Base-by-base conservation (phyloP, 1,284 basidiomycete species). In the Thelephora terrestris region DNA sequence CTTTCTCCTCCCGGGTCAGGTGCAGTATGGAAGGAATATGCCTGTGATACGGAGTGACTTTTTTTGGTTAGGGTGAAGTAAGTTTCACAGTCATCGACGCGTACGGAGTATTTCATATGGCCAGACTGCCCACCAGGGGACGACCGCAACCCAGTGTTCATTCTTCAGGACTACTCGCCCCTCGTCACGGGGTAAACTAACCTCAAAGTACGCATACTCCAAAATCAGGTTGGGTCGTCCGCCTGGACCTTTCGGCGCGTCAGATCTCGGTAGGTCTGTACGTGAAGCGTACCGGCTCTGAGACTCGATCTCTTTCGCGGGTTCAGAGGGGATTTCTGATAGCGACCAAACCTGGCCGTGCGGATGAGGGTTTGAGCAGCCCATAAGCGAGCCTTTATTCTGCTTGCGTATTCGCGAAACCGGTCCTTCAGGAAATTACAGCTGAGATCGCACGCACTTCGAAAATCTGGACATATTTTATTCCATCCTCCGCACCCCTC, bases 91-190 rank as follows among this genome's bases (percentile, higher is more conserved):
- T 24, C 53, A 75, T 55, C 29, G 29, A 32, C 29, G 14, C 29
- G 10, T 55, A 88, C 87, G 65, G 52, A 97, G 68, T 14, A 88
- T 73, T 64, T 98, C 94, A 60, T 86, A 97, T 0, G 94, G 94
- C 94, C 94, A 98, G 25, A 82, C 78, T 1, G 93, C 94, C 94
- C 94, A 97, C 81, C 89, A 97, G 1, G 94, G 94, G 0, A 97
- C 91, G 5, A 97, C 61, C 0, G 85, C 91, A 4, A 91, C 72
- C 78, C 92, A 97, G 58, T 91, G 74, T 4, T 84, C 74, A 57
- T 91, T 89, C 62, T 76, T 73, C 29, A 81, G 65, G 2, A 96
- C 83, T 21, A 94, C 68, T 2, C 93, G 76, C 17, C 78, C 74
- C 43, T 73, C 67, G 4, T 71, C 66, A 10, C 61, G 58, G 0